Percentiles rank a stretch among this genome's conserved stretches.
Conservation (phyloP, 495 filamentous ascomycete genomes). For the Neurospora cerealis region DNA sequence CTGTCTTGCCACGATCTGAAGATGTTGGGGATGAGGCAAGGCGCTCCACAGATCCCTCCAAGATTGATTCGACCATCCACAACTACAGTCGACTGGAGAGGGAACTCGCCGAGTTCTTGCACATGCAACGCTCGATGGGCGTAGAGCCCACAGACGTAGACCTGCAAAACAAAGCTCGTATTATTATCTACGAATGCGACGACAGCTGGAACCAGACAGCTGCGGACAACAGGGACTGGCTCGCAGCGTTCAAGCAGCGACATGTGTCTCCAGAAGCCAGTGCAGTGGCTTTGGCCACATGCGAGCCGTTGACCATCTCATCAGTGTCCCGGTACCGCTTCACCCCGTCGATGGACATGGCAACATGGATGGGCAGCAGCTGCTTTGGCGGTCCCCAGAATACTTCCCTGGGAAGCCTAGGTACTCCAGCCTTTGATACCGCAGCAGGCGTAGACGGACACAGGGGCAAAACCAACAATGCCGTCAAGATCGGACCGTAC, state of each 20-base stretch:
- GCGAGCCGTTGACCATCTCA: conserved; percentile 7
- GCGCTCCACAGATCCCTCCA: conserved; percentile 39
- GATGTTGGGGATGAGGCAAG: conserved; percentile 32
- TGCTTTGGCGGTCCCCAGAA: background rate
- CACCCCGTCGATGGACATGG: background rate
- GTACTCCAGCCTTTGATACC: background rate
- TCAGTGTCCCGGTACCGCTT: background rate
- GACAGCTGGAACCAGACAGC: conserved; percentile 67
- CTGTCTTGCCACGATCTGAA: conserved; percentile 39
- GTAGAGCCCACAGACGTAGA: conserved; percentile 48
- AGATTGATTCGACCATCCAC: conserved; percentile 42
- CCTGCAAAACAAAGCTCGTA: conserved; percentile 52
- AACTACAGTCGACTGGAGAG: conserved; percentile 46
- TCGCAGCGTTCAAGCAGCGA: conserved; percentile 36
- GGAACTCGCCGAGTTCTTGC: conserved; percentile 49
- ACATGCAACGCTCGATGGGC: conserved; percentile 37
- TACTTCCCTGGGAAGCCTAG: background rate
- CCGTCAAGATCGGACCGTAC: conserved; percentile 3
- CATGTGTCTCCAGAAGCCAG: conserved; percentile 14
- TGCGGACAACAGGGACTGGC: conserved; percentile 55
- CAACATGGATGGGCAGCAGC: background rate
- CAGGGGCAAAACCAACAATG: background rate
- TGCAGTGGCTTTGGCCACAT: background rate
- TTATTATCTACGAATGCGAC: conserved; percentile 54
- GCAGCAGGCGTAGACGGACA: background rate